phyloP scores from a whole-genome alignment of 2,329 filamentous ascomycete genomes.

The Pseudofabraea citricarpa region DNA sequence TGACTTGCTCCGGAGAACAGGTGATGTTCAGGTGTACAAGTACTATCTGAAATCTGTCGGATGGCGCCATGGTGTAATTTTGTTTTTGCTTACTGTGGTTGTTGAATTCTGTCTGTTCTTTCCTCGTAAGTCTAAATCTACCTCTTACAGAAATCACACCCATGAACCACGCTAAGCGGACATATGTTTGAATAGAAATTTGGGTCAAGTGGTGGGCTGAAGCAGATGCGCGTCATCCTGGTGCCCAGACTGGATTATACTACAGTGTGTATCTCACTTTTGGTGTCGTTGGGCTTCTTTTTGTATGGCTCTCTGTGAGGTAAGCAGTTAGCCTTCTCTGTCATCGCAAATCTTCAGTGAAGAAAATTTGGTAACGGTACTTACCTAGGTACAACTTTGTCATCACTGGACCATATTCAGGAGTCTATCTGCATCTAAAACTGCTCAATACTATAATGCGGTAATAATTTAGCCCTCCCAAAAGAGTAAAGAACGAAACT shows the following conservation, averaged over 20 bases:
- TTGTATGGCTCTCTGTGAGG: not conserved
- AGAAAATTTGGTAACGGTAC: not conserved
- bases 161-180: no score
- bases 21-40: constrained; percentile 11
- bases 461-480: not conserved
- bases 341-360: no score
- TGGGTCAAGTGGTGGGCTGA: constrained; percentile 28
- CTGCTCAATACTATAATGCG: constrained; percentile 5
- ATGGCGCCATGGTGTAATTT: not conserved
- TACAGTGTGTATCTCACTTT: constrained; percentile 13
- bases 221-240: constrained; percentile 13
- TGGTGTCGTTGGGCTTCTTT: constrained; percentile 1
- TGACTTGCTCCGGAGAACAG: constrained; percentile 20
- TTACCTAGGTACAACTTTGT: not conserved
- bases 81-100: constrained; percentile 16
- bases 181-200: constrained; percentile 12
- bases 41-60: constrained; percentile 13
- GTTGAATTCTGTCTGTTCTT: constrained; percentile 15
- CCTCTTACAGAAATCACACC: no score
- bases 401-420: not conserved
- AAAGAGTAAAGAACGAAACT: not conserved
- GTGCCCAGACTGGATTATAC: constrained; percentile 10
- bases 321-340: no score
- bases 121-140: not conserved
- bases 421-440: not conserved